Conservation (phyloP, 371 early-diverging fungal species). For the Mucor velutinosus region DNA sequence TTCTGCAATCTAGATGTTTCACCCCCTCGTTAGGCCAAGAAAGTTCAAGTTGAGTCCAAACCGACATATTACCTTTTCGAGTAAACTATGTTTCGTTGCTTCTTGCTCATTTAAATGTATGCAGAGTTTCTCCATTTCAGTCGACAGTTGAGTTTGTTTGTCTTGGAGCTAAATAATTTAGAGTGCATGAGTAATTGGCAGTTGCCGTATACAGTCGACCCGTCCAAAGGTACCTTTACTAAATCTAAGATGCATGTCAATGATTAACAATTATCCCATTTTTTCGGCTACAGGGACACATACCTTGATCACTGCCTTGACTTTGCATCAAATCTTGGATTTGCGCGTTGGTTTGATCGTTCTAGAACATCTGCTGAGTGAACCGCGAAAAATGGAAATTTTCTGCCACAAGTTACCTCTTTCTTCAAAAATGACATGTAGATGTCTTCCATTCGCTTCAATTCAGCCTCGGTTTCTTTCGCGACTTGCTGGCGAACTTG, state of each 20-base stretch:
- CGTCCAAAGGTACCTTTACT: neutral
- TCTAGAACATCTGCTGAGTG: conserved; percentile 12
- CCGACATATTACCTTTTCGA: conserved; percentile 29
- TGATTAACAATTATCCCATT: neutral
- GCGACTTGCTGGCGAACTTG: conserved; percentile 58
- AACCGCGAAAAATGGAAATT: conserved; percentile 1
- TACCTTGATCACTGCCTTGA: neutral
- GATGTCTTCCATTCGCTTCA: conserved; percentile 46
- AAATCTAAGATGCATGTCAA: neutral
- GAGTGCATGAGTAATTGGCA: too few relatives aligned
- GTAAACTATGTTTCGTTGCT: conserved; percentile 9
- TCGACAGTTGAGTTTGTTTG: conserved; percentile 6
- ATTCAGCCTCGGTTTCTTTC: conserved; percentile 44
- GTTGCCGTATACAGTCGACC: too few relatives aligned
- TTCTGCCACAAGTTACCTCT: conserved; percentile 24
- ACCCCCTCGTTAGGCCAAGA: neutral
- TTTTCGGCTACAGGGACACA: neutral
- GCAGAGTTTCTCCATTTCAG: neutral
- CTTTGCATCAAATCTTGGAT: neutral
- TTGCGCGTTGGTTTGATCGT: conserved; percentile 9
- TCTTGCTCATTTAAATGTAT: conserved; percentile 13
- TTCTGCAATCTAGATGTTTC: conserved; percentile 30
- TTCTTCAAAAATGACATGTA: conserved; percentile 37
- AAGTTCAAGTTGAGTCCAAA: conserved; percentile 9
- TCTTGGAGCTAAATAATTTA: conserved; percentile 7